Conservation (phyloP, 2,329 filamentous ascomycete species). For the Aplosporella prunicola region DNA sequence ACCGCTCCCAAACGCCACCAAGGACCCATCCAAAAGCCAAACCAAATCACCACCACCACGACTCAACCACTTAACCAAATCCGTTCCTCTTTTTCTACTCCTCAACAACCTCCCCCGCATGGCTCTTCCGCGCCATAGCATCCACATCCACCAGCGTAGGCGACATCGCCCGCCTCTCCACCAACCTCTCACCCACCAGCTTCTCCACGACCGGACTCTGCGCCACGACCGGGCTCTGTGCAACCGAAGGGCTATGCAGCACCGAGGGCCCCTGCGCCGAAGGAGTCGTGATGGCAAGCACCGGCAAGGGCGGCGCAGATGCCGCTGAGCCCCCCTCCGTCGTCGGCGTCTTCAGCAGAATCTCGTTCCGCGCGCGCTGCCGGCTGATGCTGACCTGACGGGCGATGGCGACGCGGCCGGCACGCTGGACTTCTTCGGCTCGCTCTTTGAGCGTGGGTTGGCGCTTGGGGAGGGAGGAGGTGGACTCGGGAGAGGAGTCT, state of each 20-base stretch:
- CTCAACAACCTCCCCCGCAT: conserved; percentile 6
- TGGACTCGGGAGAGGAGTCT: no score
- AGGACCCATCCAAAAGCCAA: no score
- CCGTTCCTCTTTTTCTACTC: no score
- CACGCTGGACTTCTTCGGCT: conserved; percentile 10
- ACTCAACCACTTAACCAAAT: no score
- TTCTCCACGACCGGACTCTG: conserved; percentile 1
- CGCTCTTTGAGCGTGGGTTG: conserved; percentile 10
- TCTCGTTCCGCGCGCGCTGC: conserved; percentile 7
- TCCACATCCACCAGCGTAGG: conserved; percentile 7
- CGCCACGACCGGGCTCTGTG: conserved; percentile 4
- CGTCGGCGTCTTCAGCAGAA: conserved; percentile 5
- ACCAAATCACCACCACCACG: no score
- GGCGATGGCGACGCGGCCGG: conserved; percentile 9
- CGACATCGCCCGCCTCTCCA: conserved; percentile 5
- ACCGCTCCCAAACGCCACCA: no score
- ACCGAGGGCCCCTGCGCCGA: neutral
- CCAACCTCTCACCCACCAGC: conserved; percentile 6
- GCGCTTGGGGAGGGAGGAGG: neutral
- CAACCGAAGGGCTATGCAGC: neutral
- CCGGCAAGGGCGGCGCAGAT: neutral
- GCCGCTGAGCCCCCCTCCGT: neutral
- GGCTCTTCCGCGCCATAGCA: conserved; percentile 7
- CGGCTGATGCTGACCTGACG: conserved; percentile 10
- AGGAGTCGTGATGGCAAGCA: conserved; percentile 7